Percentiles rank a stretch among this genome's conserved stretches.
Evolutionary conservation across 768 basidiomycete species (phyloP).

Genomic region (Mycena crocata): DNA sequence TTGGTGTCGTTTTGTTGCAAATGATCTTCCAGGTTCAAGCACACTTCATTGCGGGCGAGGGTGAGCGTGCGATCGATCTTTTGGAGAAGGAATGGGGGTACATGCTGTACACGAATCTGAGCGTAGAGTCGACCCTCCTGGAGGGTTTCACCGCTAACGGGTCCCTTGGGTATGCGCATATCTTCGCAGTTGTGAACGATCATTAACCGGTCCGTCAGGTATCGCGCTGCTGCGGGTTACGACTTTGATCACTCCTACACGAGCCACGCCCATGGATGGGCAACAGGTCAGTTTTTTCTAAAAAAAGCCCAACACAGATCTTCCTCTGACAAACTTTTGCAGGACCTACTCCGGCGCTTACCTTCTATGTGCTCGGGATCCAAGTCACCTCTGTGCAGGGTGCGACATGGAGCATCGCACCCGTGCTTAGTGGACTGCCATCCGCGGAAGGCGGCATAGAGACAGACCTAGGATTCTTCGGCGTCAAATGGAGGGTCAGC

Average conservation of each 20-base stretch:
- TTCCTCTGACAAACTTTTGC: not conserved
- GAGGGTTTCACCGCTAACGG: conserved; percentile 63
- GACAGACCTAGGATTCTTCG: conserved; percentile 59
- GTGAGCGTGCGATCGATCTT: conserved; percentile 58
- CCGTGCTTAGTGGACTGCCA: conserved; percentile 54
- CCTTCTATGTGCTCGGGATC: conserved; percentile 60
- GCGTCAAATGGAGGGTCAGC: conserved; percentile 50
- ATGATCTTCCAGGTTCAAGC: conserved; percentile 54
- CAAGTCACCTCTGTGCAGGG: conserved; percentile 55
- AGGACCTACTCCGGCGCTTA: conserved; percentile 61
- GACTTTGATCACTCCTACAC: conserved; percentile 59
- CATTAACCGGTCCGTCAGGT: conserved; percentile 37
- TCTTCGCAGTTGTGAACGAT: no score
- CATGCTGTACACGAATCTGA: conserved; percentile 59
- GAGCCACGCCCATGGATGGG: conserved; percentile 62
- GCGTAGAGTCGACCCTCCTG: conserved; percentile 53
- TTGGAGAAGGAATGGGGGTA: conserved; percentile 62
- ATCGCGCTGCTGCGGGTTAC: conserved; percentile 59
- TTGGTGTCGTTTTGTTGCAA: no score
- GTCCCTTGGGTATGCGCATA: conserved; percentile 51
- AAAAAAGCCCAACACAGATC: no score
- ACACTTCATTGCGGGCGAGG: conserved; percentile 60
- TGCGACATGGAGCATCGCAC: conserved; percentile 55
- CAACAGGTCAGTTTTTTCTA: conserved; percentile 38
- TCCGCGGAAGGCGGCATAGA: conserved; percentile 59